Base-by-base conservation (phyloP, 441 rosid species). In the Populus hybrid region DNA sequence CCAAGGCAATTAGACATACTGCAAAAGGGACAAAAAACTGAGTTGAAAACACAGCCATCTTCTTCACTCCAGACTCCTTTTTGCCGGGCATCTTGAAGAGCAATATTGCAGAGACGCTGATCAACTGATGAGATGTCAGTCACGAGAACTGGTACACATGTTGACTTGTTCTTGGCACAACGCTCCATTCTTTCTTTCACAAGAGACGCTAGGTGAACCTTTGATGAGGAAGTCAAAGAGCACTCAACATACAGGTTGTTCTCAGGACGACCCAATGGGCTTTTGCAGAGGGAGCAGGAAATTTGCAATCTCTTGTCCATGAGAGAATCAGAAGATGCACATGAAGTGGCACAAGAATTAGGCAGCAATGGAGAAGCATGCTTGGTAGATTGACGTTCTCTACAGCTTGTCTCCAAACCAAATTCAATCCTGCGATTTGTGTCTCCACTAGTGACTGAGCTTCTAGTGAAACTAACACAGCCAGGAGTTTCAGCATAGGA, bases 1-100 rank as follows among this genome's bases (percentile, higher is more conserved):
- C 98, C 99, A 29, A 94, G 93, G 79, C 90, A 88, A 68, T 86
- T 79, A 29, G 89, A 87, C 74, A 63, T 69, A 73, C 75, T 86
- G 83, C 99, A 95, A 88, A 89, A 94, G 71, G 98, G 97, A 79
- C 99, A 94, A 80, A 78, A 88, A 68, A 93, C 81, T 50, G 87
- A 89, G 77, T 82, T 88, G 87, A 88, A 95, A 78, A 94, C 98
- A 82, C 98, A 95, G 24, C 98, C 98, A 85, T 95, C 99, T 87
- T 92, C 90, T 84, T 90, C 84, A 56, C 87, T 83, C 99, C 97
- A 95, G 72, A 89, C 80, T 69, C 97, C 93, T 78, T 81, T 83
- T 68, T 83, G 86, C 56, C 73, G 78, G 69, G 78, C 77, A 80
- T 84, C 88, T 77, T 77, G 86, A 80, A 14, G 66, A 80, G 61